Base-by-base conservation (phyloP, 805 yeast genomes). In the Blastobotrys attinorum region DNA sequence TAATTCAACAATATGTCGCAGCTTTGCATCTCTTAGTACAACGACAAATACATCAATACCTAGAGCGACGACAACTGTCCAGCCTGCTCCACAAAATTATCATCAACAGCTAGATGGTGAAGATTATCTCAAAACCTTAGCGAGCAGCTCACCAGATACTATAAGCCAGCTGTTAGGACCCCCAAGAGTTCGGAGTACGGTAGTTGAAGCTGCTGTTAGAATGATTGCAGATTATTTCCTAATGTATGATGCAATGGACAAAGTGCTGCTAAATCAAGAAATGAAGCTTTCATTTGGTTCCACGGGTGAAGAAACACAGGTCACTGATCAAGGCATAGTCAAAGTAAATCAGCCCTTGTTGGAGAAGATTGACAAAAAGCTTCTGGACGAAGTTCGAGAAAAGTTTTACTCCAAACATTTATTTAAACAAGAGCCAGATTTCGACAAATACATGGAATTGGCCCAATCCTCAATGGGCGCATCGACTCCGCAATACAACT, bases 211-310 rank as follows among this genome's bases (percentile, higher is more conserved):
- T 0, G 54, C 57, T 0, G 56, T 56, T 31, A 46, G 65, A 23
- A 53, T 52, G 46, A 49, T 60, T 21, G 62, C 64, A 11, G 63
- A 60, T 40, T 45, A 51, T 16, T 53, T 62, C 31, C 42, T 55
- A 44, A 42, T 61, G n/a, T 51, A 55, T 41, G 63, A 52, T 33
- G 46, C 52, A 10, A 49, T 56, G 33, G 61, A 59, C 39, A 49
- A 56, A 23, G 54, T 55, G 2, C 34, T 50, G n/a, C 40, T 52
- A 15, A 44, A 47, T n/a, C 41, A 47, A 15, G 46, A 44, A 38
- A 21, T 50, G 22, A 37, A 27, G 16, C 38, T 40, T 21, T 47
- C 46, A 15, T 45, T 40, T 39, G 53, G 48, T n/a, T 40, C 37
- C 3, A 22, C 22, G 13, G n/a, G 20, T 3, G 39, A 17, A 11